phyloP scores from a whole-genome alignment of 2,329 filamentous ascomycete species.

The Fusarium albidum region DNA sequence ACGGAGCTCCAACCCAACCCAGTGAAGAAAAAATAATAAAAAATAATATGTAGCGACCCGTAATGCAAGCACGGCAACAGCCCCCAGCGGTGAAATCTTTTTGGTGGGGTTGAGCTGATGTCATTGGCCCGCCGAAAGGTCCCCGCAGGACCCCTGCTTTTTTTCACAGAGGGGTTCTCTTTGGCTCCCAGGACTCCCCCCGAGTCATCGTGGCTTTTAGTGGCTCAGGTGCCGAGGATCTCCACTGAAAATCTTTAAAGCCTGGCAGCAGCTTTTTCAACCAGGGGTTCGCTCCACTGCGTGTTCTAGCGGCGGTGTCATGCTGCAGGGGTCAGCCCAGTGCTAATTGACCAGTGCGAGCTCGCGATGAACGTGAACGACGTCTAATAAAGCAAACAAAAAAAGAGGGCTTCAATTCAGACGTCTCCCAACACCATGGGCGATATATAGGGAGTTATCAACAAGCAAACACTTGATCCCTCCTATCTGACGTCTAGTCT shows the following conservation, averaged over 20 bases:
- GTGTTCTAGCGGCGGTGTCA: conserved; percentile 31
- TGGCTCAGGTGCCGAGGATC: conserved; percentile 20
- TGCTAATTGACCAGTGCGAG: conserved; percentile 27
- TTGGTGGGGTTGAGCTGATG: conserved; percentile 41
- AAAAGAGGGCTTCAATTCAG: not conserved
- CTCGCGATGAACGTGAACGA: conserved; percentile 4
- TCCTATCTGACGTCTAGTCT: too few species aligned
- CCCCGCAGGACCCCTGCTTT: conserved; percentile 34
- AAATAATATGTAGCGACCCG: conserved; percentile 6
- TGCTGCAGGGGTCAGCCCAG: not conserved
- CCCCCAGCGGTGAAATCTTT: conserved; percentile 39
- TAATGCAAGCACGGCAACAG: too few species aligned
- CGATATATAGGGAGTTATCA: too few species aligned
- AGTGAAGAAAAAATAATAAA: conserved; percentile 12
- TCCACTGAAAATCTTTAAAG: conserved; percentile 26
- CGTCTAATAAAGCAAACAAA: not conserved
- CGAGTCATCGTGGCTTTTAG: conserved; percentile 22
- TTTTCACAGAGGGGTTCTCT: conserved; percentile 20
- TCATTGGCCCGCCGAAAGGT: conserved; percentile 36
- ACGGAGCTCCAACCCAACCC: conserved; percentile 10
- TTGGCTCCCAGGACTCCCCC: conserved; percentile 11
- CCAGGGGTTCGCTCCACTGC: conserved; percentile 21
- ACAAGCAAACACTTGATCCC: not conserved
- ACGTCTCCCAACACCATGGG: not conserved
- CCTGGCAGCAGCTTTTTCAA: conserved; percentile 12